Evolutionary conservation across 139 green algal genomes (phyloP), one percentile per base, ranked within the genome.

Genomic region (Chlorella ohadii): DNA sequence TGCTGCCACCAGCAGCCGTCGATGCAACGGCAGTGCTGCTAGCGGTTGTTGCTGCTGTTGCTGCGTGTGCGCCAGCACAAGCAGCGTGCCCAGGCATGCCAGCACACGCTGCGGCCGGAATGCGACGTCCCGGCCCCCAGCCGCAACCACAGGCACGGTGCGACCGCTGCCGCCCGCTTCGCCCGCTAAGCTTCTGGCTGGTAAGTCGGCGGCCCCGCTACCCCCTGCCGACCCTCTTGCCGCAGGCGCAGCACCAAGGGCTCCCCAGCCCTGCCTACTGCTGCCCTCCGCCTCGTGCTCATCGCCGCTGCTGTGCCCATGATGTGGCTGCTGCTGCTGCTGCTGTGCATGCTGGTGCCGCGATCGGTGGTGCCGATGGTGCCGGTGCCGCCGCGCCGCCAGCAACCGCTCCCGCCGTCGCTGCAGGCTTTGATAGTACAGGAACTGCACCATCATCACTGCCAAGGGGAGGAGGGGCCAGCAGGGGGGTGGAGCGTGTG

Each of bases 341-440:
- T 64, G 72, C 5, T 55, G 39, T 9, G 51, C 63, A 65, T 74
- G 22, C 36, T 51, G 51, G 51, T 59, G 41, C 64, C 17, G 51
- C 34, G 47, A 55, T 70, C 51, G 78, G 63, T 70, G 41, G 28
- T 73, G 47, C 55, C 63, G 72, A 72, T 85, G 84, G 57, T 85
- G 86, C 4, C 63, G 57, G 34, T 70, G 72, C 1, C 78, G 81
- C 65, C 57, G 55, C 33, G 63, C 33, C 23, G 83, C 41, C 11
- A 77, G 17, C 59, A 72, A 44, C 16, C 86, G 81, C 83, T 91
- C 78, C 51, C 63, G 67, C 75, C 76, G 75, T 22, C 79, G 86
- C 44, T 83, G 61, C 33, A 89, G n/a, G 6, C 28, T 61, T 22
- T 36, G 78, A 39, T 87, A 89, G 78, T 91, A 64, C 66, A 88